Evolutionary conservation across 2,329 filamentous ascomycete genomes (phyloP).

Genomic region (Grosmannia clavigera): DNA sequence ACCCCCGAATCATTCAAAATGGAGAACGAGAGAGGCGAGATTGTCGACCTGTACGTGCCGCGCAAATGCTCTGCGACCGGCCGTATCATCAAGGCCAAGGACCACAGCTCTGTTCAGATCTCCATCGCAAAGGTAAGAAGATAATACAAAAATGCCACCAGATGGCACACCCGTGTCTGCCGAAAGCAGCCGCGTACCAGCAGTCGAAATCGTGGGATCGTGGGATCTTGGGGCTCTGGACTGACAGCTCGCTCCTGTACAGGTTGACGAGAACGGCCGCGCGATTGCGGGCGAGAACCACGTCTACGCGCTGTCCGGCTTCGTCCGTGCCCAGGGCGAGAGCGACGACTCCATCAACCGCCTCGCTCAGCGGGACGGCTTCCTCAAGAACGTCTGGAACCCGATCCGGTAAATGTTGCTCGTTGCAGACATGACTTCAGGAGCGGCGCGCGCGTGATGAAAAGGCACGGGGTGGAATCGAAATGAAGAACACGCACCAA

Average conservation of each 20-base stretch:
- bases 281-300: constrained; percentile 91
- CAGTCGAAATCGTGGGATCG: no score
- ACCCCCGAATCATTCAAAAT: constrained; percentile 47
- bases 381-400: constrained; percentile 95
- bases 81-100: constrained; percentile 99
- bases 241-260: neutral
- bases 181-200: no score
- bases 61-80: constrained; percentile 98
- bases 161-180: neutral
- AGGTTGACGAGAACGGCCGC: constrained; percentile 93
- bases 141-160: no score
- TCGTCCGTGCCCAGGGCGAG: constrained; percentile 97
- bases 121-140: constrained; percentile 62
- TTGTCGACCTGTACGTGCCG: constrained; percentile 59
- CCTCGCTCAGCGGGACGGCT: constrained; percentile 87
- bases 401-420: constrained; percentile 45
- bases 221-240: neutral
- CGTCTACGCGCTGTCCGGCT: constrained; percentile 92
- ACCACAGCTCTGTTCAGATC: constrained; percentile 97
- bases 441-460: neutral
- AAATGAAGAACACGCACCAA: neutral
- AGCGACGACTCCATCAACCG: constrained; percentile 93
- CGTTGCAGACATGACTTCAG: neutral
- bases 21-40: constrained; percentile 76
- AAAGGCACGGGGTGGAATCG: neutral